Evolutionary conservation across 371 early-diverging fungal genomes (phyloP), one percentile per base, ranked within the genome.

Genomic region (Lichtheimia corymbifera): DNA sequence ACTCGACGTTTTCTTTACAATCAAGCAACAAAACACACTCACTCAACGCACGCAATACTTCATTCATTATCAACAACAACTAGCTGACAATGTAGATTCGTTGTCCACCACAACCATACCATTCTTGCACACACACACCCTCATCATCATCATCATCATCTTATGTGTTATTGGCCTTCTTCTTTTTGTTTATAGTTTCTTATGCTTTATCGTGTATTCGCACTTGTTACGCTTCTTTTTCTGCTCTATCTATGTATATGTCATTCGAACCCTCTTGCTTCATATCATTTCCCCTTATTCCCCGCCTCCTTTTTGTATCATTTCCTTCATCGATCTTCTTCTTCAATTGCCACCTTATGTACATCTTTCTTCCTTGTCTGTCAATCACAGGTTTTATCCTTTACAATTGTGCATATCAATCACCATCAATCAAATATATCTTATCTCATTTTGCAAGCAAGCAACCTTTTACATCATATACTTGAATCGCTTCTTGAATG

Each of bases 131-230:
- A 51, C 41, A 59, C 47, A 41, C 43, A 27, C 18, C 7, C 28
- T 0, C 28, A 4, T 53, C 2, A 14, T n/a, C 27, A 40, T 47
- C 51, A n/a, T 20, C 28, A 28, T 58, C 40, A 40, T 14, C 42
- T 27, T 62, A 62, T 62, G 55, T 62, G 55, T 55, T 55, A 55
- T 55, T 47, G 59, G 59, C 59, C 51, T 61, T 52, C 51, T 61
- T 52, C 20, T 55, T 42, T 62, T 49, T 61, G 42, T 63, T 27
- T 58, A 41, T 55, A 50, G 35, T 25, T 41, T 50, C 28, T 55
- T 54, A 22, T 62, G 18, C 41, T 50, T 55, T 50, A 41, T 62
- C 35, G 25, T 53, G 53, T 41, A 56, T 56, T 45, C 42, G 27
- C 57, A 42, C 57, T 56, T 56, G 57, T 45, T 57, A 63, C 58